Evolutionary conservation across 2,329 filamentous ascomycete species (phyloP).

Genomic region (Ustilaginoidea virens): DNA sequence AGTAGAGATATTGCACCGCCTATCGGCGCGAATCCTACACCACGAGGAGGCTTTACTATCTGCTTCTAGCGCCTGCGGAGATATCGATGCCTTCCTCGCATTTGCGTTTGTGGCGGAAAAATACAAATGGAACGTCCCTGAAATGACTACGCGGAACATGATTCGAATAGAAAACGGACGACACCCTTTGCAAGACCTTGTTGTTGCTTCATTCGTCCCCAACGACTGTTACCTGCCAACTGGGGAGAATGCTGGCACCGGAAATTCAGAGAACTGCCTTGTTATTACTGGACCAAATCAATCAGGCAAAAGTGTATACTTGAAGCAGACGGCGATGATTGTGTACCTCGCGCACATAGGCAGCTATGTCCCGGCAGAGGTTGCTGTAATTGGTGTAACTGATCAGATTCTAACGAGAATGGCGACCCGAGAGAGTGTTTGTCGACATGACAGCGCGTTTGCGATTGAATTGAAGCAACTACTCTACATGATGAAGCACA

Average conservation of each 20-base stretch:
- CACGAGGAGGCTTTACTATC: slow-evolving; percentile 49
- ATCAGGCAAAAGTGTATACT: slow-evolving; percentile 89
- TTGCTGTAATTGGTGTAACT: slow-evolving; percentile 67
- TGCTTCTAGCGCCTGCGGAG: slow-evolving; percentile 69
- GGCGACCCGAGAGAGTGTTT: slow-evolving; percentile 52
- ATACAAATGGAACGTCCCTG: slow-evolving; percentile 56
- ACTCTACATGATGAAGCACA: slow-evolving; percentile 56
- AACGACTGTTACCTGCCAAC: slow-evolving; percentile 63
- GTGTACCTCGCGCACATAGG: slow-evolving; percentile 88
- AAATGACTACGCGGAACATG: slow-evolving; percentile 53
- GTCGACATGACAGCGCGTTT: slow-evolving; percentile 45
- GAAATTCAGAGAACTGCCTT: slow-evolving; percentile 32
- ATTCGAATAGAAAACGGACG: slow-evolving; percentile 65
- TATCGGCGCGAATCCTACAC: slow-evolving; percentile 55
- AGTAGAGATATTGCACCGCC: slow-evolving; percentile 70
- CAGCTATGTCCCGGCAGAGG: slow-evolving; percentile 73
- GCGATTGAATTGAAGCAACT: slow-evolving; percentile 78
- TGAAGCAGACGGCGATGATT: slow-evolving; percentile 85
- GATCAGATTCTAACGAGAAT: slow-evolving; percentile 87
- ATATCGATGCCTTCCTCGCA: slow-evolving; percentile 74
- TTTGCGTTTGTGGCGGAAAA: slow-evolving; percentile 61
- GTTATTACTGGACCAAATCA: slow-evolving; percentile 88
- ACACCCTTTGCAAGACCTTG: slow-evolving; percentile 75
- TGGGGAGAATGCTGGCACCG: slow-evolving; percentile 24
- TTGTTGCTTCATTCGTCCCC: slow-evolving; percentile 64